Base-by-base conservation (phyloP, 257 asterid genomes). In the Echium plantagineum region DNA sequence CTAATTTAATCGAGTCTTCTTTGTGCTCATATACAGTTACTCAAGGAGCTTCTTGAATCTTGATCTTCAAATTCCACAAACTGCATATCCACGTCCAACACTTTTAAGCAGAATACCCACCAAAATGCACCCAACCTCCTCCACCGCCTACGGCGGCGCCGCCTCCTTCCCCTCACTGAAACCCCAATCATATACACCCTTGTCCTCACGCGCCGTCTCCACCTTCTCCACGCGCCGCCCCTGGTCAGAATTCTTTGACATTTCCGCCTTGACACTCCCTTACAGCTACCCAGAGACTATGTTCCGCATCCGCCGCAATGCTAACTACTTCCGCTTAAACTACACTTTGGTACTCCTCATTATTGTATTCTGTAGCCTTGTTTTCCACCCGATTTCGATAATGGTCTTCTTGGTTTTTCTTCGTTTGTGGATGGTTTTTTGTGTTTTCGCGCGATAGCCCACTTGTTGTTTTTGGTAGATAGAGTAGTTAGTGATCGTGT, bases 381-480 rank as follows among this genome's bases (percentile, higher is more conserved):
- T 90, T 12, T 90, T 78, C 78, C 89, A 87, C 68, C 96, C 97
- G 0, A 17, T 85, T 52, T 90, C 97, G 52, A 81, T 90, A 86
- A 77, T 90, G n/a, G 86, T 85, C 2, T 90, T 83, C 79, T 63
- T 85, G 59, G 61, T 65, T 52, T 55, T 77, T 13, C 80, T 55
- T 66, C 20, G 71, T 6, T 82, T 72, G 19, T 90, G 97, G 97
- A 26, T 85, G 3, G 63, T 17, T 55, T n/a, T 70, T 88, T 56
- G 82, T 80, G 71, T 85, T 87, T 75, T 75, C 69, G 65, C 85
- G 87, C 54, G 84, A 80, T 8, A 83, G 76, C 13, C 94, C 98
- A 1, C 57, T 90, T 18, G 18, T 74, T 10, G 59, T 78, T 3
- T 61, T 68, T 21, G 89, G 85, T 0, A 58, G n/a, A n/a, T n/a